These are phyloP conservation scores for Sphaerulina musiva DNA, from an alignment of 2,329 filamentous ascomycete species.

Conservation along the genomic window DNA sequence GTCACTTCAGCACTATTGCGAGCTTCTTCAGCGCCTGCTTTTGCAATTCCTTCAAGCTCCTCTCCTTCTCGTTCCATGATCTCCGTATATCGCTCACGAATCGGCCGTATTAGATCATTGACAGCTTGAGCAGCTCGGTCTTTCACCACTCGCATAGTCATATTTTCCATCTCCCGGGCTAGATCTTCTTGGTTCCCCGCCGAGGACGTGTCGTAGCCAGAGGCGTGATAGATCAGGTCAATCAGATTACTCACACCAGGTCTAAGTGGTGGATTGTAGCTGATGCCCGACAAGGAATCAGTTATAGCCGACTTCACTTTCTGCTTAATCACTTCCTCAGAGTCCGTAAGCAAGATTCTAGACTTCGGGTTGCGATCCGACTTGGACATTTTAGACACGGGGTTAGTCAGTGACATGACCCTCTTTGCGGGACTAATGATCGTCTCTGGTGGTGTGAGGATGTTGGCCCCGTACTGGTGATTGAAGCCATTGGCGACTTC, in stretches of 20 bases:
- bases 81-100: slow-evolving; percentile 53
- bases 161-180: slow-evolving; percentile 39
- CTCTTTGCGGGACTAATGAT: slow-evolving; percentile 74
- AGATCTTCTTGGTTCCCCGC: slow-evolving; percentile 38
- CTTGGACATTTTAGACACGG: slow-evolving; percentile 88
- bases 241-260: slow-evolving; percentile 87
- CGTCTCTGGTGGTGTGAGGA: slow-evolving; percentile 63
- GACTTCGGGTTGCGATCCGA: slow-evolving; percentile 66
- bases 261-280: slow-evolving; percentile 62
- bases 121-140: slow-evolving; percentile 55
- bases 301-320: slow-evolving; percentile 73
- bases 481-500: slow-evolving; percentile 87
- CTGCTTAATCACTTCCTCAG: slow-evolving; percentile 52
- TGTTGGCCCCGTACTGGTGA: slow-evolving; percentile 53
- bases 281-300: slow-evolving; percentile 61
- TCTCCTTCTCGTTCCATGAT: slow-evolving; percentile 39
- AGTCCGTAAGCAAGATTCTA: slow-evolving; percentile 76
- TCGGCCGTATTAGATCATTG: slow-evolving; percentile 45
- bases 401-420: slow-evolving; percentile 81
- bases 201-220: slow-evolving; percentile 4
- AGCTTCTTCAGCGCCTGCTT: slow-evolving; percentile 56
- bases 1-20: slow-evolving; percentile 51
- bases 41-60: slow-evolving; percentile 49
- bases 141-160: slow-evolving; percentile 57
- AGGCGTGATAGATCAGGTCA: slow-evolving; percentile 63